Percentiles rank a stretch among this genome's conserved stretches.
These are phyloP conservation scores for Botryosphaeria dothidea DNA, from an alignment of 2,329 filamentous ascomycete genomes.

Conservation along the genomic window DNA sequence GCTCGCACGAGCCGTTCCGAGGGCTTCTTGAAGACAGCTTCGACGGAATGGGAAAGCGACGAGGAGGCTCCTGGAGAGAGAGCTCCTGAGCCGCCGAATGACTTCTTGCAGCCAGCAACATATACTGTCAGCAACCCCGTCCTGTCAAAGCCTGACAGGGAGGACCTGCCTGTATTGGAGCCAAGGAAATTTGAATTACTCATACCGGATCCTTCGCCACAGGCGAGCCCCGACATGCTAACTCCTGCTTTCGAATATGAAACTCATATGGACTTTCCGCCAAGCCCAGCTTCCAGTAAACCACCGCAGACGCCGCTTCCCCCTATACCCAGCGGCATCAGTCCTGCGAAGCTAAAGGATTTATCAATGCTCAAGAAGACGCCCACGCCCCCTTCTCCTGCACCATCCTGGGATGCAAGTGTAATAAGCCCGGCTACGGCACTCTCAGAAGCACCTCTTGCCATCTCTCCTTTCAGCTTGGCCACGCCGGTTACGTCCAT, in stretches of 20 bases:
- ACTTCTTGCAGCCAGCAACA: conserved; percentile 8
- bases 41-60: not conserved
- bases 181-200: not conserved
- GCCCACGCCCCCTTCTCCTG: not conserved
- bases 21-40: not conserved
- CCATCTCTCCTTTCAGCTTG: not conserved
- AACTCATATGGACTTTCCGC: not conserved
- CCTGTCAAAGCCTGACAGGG: not conserved
- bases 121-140: conserved; percentile 4
- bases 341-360: not conserved
- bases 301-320: conserved; percentile 15
- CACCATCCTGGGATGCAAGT: not conserved
- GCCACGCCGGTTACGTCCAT: not conserved
- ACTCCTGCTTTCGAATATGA: conserved; percentile 17
- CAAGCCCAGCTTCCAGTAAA: not conserved
- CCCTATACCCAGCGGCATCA: not conserved
- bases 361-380: not conserved
- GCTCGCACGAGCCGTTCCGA: not conserved
- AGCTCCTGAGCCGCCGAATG: not conserved
- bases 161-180: not conserved
- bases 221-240: not conserved
- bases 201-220: not conserved
- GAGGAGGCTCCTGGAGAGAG: not conserved
- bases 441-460: not conserved
- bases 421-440: not conserved